These are phyloP conservation scores for Metroxylon sagu DNA, from an alignment of 176 grass and related monocot species.

Conservation along the genomic window DNA sequence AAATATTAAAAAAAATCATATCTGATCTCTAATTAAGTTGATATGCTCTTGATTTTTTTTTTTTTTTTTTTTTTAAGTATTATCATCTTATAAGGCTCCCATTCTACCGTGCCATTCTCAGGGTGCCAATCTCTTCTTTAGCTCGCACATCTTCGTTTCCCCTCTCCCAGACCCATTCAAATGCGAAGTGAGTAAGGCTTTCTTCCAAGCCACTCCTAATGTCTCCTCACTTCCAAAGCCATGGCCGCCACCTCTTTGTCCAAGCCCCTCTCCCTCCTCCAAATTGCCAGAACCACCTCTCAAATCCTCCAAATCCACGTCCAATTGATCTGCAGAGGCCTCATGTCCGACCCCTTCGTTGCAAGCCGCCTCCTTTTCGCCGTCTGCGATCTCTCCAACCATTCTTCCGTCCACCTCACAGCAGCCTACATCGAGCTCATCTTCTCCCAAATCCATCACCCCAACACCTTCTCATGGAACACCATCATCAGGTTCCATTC, in stretches of 20 bases:
- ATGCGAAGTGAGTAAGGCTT: too few species aligned
- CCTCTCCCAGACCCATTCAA: too few species aligned
- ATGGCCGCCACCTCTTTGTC: constrained; percentile 1
- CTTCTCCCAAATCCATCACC: constrained; percentile 13
- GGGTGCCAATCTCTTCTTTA: too few species aligned
- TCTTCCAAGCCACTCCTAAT: too few species aligned
- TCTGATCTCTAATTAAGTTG: too few species aligned
- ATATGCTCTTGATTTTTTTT: too few species aligned
- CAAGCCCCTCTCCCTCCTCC: constrained; percentile 41
- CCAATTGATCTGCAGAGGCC: constrained; percentile 26
- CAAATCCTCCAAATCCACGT: constrained; percentile 45
- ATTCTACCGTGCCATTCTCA: too few species aligned
- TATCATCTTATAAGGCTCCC: too few species aligned
- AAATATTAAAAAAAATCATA: too few species aligned
- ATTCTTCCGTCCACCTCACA: background rate
- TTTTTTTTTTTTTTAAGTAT: too few species aligned
- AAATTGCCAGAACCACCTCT: constrained; percentile 17
- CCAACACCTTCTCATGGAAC: constrained; percentile 51
- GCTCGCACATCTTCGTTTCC: too few species aligned
- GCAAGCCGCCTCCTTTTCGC: constrained; percentile 34
- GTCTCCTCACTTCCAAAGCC: too few species aligned
- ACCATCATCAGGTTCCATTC: constrained; percentile 44
- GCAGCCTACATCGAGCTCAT: constrained; percentile 28
- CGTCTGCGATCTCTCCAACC: constrained; percentile 29
- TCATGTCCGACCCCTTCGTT: background rate